Evolutionary conservation across 139 green algal genomes (phyloP), one percentile per base, ranked within the genome.

Genomic region (Spirogloea muscicola): DNA sequence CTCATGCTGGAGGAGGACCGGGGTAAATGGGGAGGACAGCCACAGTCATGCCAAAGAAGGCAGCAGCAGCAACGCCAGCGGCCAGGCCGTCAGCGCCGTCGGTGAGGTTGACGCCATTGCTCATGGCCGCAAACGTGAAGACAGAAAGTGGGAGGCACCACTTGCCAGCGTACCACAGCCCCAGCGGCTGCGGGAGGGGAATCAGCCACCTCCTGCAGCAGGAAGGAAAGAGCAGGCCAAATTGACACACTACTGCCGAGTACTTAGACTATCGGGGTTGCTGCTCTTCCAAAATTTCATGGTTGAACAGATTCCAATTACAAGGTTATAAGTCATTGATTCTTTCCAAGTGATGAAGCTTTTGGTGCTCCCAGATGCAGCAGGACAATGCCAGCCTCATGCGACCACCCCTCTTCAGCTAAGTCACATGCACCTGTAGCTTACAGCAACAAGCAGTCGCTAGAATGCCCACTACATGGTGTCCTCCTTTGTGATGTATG

Each of bases 61-160:
- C 71, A 2, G 77, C 27, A 6, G 84, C 84, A 4, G 42, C 31
- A 3, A 41, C 68, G 9, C 79, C 77, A 10, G 80, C 83, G 1
- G 80, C 80, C 1, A 89, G 69, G 37, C 85, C 85, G 69, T 89
- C 85, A 3, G 88, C 10, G 29, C 85, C 85, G 55, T 89, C 85
- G 1, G 84, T 89, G 58, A 89, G 75, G 71, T 89, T 89, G 39
- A 85, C 80, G 1, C 55, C 83, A 68, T 89, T 89, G 80, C 63
- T 81, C 40, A 82, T 74, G 1, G 82, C 71, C 6, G 77, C 62
- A 13, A 87, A 59, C 1, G 58, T 64, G 51, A 88, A 81, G 1
- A 60, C 52, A 10, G 74, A 59, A 13, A 87, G 55, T 43, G 72
- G 55, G 33, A 44, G 62, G 62, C 82, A 89, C 46, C 33, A 38